Conservation (phyloP, 768 basidiomycete species). For the Pleurotus citrinopileatus region DNA sequence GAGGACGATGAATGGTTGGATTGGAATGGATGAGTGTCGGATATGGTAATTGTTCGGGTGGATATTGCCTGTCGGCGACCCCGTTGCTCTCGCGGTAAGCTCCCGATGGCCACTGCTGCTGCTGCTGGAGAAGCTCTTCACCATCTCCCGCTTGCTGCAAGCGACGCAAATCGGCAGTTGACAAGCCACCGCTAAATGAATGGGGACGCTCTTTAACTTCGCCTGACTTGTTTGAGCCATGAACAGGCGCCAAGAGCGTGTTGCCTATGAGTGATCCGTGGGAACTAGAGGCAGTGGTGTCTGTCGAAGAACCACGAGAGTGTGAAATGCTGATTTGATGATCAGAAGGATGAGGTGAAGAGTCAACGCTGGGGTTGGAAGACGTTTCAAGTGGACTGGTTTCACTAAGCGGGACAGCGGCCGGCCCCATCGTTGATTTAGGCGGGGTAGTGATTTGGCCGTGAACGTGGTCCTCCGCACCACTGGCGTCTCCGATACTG, state of each 20-base stretch:
- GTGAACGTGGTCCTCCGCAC: slow-evolving; percentile 43
- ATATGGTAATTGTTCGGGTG: slow-evolving; percentile 50
- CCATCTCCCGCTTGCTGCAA: slow-evolving; percentile 64
- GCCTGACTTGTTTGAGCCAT: slow-evolving; percentile 51
- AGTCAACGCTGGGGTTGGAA: slow-evolving; percentile 68
- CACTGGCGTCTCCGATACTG: slow-evolving; percentile 55
- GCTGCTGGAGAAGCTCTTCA: slow-evolving; percentile 35
- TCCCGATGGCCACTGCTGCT: slow-evolving; percentile 49
- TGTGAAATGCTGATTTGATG: slow-evolving; percentile 67
- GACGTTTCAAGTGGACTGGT: slow-evolving; percentile 72
- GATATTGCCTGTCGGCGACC: slow-evolving; percentile 37
- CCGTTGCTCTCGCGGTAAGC: slow-evolving; percentile 44
- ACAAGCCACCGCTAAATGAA: slow-evolving; percentile 78
- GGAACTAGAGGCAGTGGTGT: slow-evolving; percentile 61
- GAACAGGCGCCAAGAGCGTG: slow-evolving; percentile 48
- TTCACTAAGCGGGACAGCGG: slow-evolving; percentile 55
- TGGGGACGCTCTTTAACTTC: slow-evolving; percentile 72
- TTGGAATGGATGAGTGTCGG: slow-evolving; percentile 62
- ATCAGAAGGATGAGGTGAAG: slow-evolving; percentile 68
- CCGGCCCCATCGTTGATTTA: slow-evolving; percentile 55
- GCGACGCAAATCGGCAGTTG: slow-evolving; percentile 70
- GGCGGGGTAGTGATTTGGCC: slow-evolving; percentile 64
- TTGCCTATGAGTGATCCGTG: slow-evolving; percentile 56
- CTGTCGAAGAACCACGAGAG: slow-evolving; percentile 82
- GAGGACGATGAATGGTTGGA: slow-evolving; percentile 45